These are phyloP conservation scores for Acacia crassicarpa DNA, from an alignment of 306 rosid genomes.

Conservation along the genomic window DNA sequence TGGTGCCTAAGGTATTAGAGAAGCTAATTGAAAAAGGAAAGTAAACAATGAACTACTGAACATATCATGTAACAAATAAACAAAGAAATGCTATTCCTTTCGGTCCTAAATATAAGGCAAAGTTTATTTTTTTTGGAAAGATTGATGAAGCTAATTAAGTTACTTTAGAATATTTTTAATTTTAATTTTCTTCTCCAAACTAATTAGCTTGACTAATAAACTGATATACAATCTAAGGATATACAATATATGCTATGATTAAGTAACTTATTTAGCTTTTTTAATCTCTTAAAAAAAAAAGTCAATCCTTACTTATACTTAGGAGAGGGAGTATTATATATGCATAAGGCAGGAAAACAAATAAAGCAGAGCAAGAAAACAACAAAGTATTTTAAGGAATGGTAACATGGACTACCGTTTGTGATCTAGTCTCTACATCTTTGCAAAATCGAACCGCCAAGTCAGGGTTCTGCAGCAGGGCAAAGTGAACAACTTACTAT, in stretches of 20 bases:
- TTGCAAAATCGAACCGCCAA: conserved; percentile 83
- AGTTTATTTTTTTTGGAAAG: too few relatives aligned
- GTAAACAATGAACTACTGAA: neutral
- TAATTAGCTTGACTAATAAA: too few relatives aligned
- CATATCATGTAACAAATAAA: neutral
- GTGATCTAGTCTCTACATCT: conserved; percentile 92
- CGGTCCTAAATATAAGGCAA: too few relatives aligned
- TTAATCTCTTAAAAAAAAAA: too few relatives aligned
- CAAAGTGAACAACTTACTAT: conserved; percentile 32
- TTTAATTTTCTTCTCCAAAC: too few relatives aligned
- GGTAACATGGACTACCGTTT: conserved; percentile 58
- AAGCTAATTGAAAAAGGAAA: neutral
- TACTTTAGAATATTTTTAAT: too few relatives aligned
- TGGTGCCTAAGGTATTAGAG: neutral
- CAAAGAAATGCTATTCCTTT: neutral
- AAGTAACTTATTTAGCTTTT: too few relatives aligned
- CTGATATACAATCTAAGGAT: too few relatives aligned
- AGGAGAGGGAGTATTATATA: neutral
- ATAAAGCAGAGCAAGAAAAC: conserved; percentile 5
- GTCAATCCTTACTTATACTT: too few relatives aligned
- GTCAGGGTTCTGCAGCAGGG: conserved; percentile 64
- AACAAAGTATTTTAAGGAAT: conserved; percentile 34
- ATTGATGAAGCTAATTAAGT: too few relatives aligned
- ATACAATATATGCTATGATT: too few relatives aligned
- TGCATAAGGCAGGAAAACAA: neutral